Conservation (phyloP, 2,329 filamentous ascomycete genomes). For the Ambrosiella beaveri region DNA sequence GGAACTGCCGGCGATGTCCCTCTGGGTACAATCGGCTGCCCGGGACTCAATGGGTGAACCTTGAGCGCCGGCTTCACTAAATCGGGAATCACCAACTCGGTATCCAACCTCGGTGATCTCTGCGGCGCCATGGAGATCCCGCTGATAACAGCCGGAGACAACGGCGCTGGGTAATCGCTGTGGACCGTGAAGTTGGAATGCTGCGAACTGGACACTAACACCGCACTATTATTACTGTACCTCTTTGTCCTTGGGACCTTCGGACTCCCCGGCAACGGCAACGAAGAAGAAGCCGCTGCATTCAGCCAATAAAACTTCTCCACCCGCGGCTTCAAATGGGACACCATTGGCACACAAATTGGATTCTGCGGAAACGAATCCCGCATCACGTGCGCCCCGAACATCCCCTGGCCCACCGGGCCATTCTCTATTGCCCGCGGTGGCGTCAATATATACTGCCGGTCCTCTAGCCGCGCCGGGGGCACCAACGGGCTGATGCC, state of each 20-base stretch:
- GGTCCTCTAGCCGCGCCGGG: constrained; percentile 5
- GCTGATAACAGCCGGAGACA: background rate
- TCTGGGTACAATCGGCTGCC: constrained; percentile 6
- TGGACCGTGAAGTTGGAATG: background rate
- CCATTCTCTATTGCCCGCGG: constrained; percentile 10
- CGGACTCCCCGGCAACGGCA: background rate
- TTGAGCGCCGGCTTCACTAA: constrained; percentile 3
- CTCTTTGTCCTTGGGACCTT: background rate
- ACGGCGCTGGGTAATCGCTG: background rate
- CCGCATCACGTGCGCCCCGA: background rate
- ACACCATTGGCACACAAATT: constrained; percentile 8
- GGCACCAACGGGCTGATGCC: constrained; percentile 3
- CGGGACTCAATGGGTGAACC: constrained; percentile 8
- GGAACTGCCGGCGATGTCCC: constrained; percentile 3
- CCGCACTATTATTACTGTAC: background rate
- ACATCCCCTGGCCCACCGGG: constrained; percentile 6
- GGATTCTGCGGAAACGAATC: constrained; percentile 7
- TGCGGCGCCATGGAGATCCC: background rate
- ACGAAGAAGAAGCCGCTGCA: background rate
- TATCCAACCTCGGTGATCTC: constrained; percentile 5
- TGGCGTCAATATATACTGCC: constrained; percentile 8
- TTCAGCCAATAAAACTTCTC: constrained; percentile 6
- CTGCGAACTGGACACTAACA: background rate
- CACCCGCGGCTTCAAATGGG: constrained; percentile 3
- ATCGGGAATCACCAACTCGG: constrained; percentile 5